phyloP scores from a whole-genome alignment of 1,284 basidiomycete genomes.

The Rugosomyces carneus region DNA sequence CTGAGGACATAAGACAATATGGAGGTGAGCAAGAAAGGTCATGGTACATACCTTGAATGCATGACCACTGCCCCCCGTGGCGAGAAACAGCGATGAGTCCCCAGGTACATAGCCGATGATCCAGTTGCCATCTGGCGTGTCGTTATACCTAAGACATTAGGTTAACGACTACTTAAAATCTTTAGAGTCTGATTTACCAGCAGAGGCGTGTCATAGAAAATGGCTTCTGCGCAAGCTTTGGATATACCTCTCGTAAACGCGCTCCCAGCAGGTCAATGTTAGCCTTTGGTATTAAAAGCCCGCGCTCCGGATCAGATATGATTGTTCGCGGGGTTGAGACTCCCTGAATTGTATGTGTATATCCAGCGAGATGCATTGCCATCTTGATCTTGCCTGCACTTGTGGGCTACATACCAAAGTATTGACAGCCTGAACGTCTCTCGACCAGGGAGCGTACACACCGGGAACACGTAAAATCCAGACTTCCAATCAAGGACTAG shows the following conservation, averaged over 20 bases:
- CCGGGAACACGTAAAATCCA: slow-evolving; percentile 76
- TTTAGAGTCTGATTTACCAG: slow-evolving; percentile 46
- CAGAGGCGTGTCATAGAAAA: slow-evolving; percentile 72
- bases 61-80: slow-evolving; percentile 77
- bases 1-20: slow-evolving; percentile 5
- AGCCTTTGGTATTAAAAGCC: slow-evolving; percentile 57
- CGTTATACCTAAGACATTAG: slow-evolving; percentile 56
- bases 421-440: too few relatives aligned
- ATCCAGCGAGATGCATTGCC: slow-evolving; percentile 66
- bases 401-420: too few relatives aligned
- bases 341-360: slow-evolving; percentile 38
- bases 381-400: slow-evolving; percentile 66
- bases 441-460: slow-evolving; percentile 21
- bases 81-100: slow-evolving; percentile 56
- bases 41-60: slow-evolving; percentile 62
- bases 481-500: slow-evolving; percentile 67
- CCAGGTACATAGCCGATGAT: slow-evolving; percentile 64
- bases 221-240: slow-evolving; percentile 62
- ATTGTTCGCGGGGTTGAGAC: slow-evolving; percentile 67
- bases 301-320: slow-evolving; percentile 46
- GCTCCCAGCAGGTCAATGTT: slow-evolving; percentile 45
- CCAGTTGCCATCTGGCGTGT: slow-evolving; percentile 74
- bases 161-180: slow-evolving; percentile 3
- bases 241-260: slow-evolving; percentile 57
- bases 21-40: not conserved